phyloP scores from a whole-genome alignment of 2,329 filamentous ascomycete genomes.

The Tolypocladium amazonense region DNA sequence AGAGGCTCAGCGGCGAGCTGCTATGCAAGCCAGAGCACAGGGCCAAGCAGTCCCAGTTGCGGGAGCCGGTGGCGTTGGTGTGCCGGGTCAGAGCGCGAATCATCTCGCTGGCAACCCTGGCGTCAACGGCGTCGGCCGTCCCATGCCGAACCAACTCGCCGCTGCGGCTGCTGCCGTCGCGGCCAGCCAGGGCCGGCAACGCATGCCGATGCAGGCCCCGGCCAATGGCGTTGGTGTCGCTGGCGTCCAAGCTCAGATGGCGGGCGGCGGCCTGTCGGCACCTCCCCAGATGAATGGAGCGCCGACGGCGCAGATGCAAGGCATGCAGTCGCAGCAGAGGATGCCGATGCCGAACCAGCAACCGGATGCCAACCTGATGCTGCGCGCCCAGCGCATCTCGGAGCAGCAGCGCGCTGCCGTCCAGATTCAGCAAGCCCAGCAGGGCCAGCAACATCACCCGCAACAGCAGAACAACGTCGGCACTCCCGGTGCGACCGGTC shows the following conservation, averaged over 20 bases:
- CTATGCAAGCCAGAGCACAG: conserved; percentile 36
- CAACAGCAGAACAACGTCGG: conserved; percentile 17
- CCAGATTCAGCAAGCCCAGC: conserved; percentile 33
- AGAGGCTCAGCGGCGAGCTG: conserved; percentile 42
- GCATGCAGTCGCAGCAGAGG: conserved; percentile 44
- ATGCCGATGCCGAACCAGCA: conserved; percentile 37
- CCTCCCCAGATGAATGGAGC: conserved; percentile 53
- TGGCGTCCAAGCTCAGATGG: conserved; percentile 36
- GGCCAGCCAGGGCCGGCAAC: conserved; percentile 31
- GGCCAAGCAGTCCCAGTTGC: conserved; percentile 34
- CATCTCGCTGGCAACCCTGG: conserved; percentile 17
- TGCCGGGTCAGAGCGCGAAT: conserved; percentile 17
- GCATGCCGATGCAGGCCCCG: conserved; percentile 44
- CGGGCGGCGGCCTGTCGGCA: conserved; percentile 33
- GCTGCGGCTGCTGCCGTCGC: conserved; percentile 29
- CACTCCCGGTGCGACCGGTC: conserved; percentile 21
- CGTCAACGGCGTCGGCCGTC: conserved; percentile 21
- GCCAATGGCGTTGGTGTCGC: conserved; percentile 38
- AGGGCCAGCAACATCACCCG: conserved; percentile 14
- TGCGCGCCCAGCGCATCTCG: conserved; percentile 56
- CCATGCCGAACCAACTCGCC: conserved; percentile 32
- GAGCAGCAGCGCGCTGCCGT: conserved; percentile 49
- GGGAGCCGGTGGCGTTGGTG: conserved; percentile 25
- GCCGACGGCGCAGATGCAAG: conserved; percentile 61
- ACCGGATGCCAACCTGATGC: conserved; percentile 43